A percentile compares a stretch with the other conserved stretches of the same genome.
Evolutionary conservation across 2,329 filamentous ascomycete species (phyloP).

Genomic region (Trichoderma arundinaceum): DNA sequence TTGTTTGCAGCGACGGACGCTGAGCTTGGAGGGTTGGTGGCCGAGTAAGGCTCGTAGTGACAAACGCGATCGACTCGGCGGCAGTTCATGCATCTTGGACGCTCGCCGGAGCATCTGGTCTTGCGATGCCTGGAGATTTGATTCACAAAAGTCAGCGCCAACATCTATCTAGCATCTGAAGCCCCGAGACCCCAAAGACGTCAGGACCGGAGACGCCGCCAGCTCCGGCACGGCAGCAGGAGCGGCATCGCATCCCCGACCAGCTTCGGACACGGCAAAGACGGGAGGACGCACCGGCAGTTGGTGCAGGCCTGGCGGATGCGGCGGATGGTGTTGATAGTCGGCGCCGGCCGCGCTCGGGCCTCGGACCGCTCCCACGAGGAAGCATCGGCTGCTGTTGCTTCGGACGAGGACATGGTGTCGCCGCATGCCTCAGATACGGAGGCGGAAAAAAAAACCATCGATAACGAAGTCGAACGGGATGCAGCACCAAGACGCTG

Average conservation of each 20-base stretch:
- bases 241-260: background rate
- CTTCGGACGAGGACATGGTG: constrained; percentile 25
- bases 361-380: constrained; percentile 26
- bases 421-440: constrained; percentile 22
- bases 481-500: constrained; percentile 14
- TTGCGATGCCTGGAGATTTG: constrained; percentile 20
- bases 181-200: background rate
- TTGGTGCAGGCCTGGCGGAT: constrained; percentile 30
- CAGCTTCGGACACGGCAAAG: background rate
- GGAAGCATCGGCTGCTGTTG: constrained; percentile 24
- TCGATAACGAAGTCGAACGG: background rate
- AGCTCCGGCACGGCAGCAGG: background rate
- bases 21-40: constrained; percentile 20
- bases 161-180: too few relatives aligned
- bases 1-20: constrained; percentile 11
- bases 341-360: constrained; percentile 22
- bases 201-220: too few relatives aligned
- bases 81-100: constrained; percentile 25
- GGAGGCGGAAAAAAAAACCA: constrained; percentile 9
- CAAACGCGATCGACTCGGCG: constrained; percentile 30
- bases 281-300: constrained; percentile 18
- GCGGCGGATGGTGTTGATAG: constrained; percentile 30
- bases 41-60: constrained; percentile 28
- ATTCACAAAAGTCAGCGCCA: background rate
- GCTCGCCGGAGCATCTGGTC: constrained; percentile 26